Conservation (phyloP, 2,329 filamentous ascomycete species). For the Penicillium janthinellum region DNA sequence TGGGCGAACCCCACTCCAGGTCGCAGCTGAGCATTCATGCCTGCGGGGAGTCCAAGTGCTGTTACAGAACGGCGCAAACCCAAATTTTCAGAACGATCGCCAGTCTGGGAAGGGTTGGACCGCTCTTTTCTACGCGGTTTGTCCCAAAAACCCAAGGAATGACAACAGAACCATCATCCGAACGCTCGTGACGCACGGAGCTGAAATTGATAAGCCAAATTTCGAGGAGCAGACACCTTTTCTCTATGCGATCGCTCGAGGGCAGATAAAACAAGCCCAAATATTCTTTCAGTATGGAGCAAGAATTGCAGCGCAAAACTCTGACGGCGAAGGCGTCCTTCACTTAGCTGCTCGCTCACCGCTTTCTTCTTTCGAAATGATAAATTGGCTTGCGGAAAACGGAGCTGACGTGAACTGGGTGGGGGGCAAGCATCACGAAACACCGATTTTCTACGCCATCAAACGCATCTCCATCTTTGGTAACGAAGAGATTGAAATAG, state of each 20-base stretch:
- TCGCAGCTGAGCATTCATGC: conserved; percentile 9
- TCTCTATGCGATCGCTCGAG: conserved; percentile 8
- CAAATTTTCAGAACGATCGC: background rate
- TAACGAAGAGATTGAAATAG: background rate
- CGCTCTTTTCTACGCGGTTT: conserved; percentile 8
- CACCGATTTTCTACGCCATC: conserved; percentile 13
- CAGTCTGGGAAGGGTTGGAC: conserved; percentile 5
- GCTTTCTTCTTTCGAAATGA: conserved; percentile 1
- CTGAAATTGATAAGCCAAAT: conserved; percentile 4
- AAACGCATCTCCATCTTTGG: background rate
- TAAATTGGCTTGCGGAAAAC: conserved; percentile 5
- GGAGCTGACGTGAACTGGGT: conserved; percentile 18
- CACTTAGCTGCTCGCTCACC: conserved; percentile 4
- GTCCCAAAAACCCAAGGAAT: background rate
- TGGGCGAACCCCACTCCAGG: conserved; percentile 12
- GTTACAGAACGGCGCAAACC: background rate
- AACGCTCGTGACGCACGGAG: conserved; percentile 9
- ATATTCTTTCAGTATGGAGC: conserved; percentile 8
- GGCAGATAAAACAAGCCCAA: conserved; percentile 11
- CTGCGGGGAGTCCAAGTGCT: conserved; percentile 6
- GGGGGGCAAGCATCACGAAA: conserved; percentile 9
- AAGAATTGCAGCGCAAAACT: conserved; percentile 7
- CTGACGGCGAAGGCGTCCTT: conserved; percentile 7
- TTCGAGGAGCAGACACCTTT: conserved; percentile 4
- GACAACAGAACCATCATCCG: conserved; percentile 13